Percentiles rank a stretch among this genome's conserved stretches.
Evolutionary conservation across 192 early-diverging fungal genomes (phyloP).

Genomic region (Podila verticillata): DNA sequence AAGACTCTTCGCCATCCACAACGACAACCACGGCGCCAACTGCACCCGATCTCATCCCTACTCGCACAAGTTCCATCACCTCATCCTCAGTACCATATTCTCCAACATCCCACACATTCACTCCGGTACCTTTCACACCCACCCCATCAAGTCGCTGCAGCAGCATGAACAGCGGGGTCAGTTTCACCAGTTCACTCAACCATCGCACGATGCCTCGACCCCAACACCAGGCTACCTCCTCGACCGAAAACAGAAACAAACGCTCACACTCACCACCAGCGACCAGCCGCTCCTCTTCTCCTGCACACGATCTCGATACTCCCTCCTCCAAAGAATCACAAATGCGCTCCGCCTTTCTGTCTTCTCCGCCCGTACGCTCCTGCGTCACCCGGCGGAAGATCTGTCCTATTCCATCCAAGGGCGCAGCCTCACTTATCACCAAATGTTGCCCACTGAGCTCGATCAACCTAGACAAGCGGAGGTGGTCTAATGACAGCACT

Average conservation of each 20-base stretch:
- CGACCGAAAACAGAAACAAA: neutral
- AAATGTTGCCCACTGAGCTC: neutral
- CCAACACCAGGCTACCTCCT: neutral
- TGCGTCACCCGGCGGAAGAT: constrained; percentile 2
- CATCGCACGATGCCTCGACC: constrained; percentile 34
- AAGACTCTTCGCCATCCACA: neutral
- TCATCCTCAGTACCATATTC: neutral
- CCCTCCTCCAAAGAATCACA: neutral
- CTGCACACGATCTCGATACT: too few species aligned
- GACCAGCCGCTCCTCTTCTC: neutral
- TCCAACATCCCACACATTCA: neutral
- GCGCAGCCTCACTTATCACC: neutral
- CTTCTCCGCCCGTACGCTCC: constrained; percentile 34
- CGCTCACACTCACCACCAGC: neutral
- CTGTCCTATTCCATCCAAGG: neutral
- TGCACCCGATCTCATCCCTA: constrained; percentile 13
- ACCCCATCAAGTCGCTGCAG: constrained; percentile 12
- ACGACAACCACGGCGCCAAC: neutral
- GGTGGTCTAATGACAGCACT: constrained; percentile 37
- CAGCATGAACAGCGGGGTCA: constrained; percentile 18
- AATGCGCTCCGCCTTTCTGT: constrained; percentile 22
- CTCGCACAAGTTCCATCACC: constrained; percentile 17
- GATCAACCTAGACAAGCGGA: constrained; percentile 8
- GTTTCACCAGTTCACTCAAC: constrained; percentile 15
- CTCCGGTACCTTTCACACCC: neutral